Evolutionary conservation across 306 rosid genomes (phyloP), one percentile per base, ranked within the genome.

Genomic region (Inga oerstediana): DNA sequence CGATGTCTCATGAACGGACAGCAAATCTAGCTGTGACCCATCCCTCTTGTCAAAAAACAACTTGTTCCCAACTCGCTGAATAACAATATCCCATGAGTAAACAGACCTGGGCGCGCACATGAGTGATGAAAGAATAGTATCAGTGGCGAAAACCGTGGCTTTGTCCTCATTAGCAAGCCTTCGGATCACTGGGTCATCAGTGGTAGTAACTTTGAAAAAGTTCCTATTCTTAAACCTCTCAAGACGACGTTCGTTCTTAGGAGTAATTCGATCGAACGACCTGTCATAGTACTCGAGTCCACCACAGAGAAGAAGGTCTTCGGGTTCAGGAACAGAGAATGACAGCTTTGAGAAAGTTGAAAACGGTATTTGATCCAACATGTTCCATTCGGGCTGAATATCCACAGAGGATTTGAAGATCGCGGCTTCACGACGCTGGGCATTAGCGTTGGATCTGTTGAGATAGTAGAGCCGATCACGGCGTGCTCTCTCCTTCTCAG

Each of bases 71-170:
- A 95, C 98, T 2, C 97, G 84, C 90, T 92, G 96, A 15, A 95
- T 87, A 20, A 95, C 98, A 59, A 95, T 93, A 48, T 95, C 99
- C 99, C 97, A 95, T 0, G 99, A 95, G 76, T 95, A 95, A 39
- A 95, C 98, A 0, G 99, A 95, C 85, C 99, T 88, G 1, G 98
- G 92, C 0, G 99, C 91, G 13, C 99, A 95, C 99, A 95, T 95
- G 19, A 95, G 96, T 0, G 98, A 84, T 1, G 99, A 91, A 58
- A 95, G 97, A 49, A 95, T 95, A 4, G 93, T 86, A 37, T 93
- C 98, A 0, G 99, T 95, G 15, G 96, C 92, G 8, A 95, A 95
- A 3, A 93, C 99, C 0, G 97, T 93, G 0, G 98, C 99, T 43
- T 93, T 91, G 56, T 95, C 99, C 83, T 95, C 99, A 54, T 91